Percentiles rank a stretch among this genome's conserved stretches.
Evolutionary conservation across 768 basidiomycete genomes (phyloP).

Genomic region (Hypholoma sublateritium): DNA sequence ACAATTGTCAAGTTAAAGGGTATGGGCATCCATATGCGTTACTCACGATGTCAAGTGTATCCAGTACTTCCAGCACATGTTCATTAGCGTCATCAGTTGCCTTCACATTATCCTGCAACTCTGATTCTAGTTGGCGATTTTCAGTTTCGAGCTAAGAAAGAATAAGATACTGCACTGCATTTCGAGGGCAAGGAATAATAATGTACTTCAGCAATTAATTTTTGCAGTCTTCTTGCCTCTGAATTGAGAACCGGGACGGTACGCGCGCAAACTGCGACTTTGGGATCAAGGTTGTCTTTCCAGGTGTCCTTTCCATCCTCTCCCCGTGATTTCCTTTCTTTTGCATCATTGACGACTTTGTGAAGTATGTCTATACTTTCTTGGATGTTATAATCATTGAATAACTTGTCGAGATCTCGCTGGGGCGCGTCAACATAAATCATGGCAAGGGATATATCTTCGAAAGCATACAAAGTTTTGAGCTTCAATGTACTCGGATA

Average conservation of each 20-base stretch:
- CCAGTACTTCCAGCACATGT: slow-evolving; percentile 45
- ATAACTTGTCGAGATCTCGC: slow-evolving; percentile 69
- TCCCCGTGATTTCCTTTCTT: slow-evolving; percentile 48
- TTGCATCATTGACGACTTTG: slow-evolving; percentile 67
- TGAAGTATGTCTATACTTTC: slow-evolving; percentile 74
- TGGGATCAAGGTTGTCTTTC: slow-evolving; percentile 64
- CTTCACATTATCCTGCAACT: slow-evolving; percentile 48
- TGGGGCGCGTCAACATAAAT: slow-evolving; percentile 21
- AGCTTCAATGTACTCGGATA: slow-evolving; percentile 72
- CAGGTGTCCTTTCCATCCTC: slow-evolving; percentile 56
- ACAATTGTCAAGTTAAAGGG: not conserved
- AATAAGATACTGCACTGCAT: not conserved
- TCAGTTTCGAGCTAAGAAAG: slow-evolving; percentile 56
- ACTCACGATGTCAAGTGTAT: slow-evolving; percentile 54
- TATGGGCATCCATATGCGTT: not conserved
- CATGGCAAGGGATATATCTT: slow-evolving; percentile 7
- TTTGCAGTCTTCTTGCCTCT: slow-evolving; percentile 38
- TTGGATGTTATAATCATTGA: slow-evolving; percentile 64
- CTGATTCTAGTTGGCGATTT: slow-evolving; percentile 46
- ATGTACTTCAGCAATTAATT: slow-evolving; percentile 38
- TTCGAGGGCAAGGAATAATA: not conserved
- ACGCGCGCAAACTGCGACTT: slow-evolving; percentile 58
- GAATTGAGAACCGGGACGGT: slow-evolving; percentile 58
- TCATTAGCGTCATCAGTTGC: slow-evolving; percentile 46
- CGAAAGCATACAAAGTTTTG: slow-evolving; percentile 45